Percentiles rank a stretch among this genome's conserved stretches.
These are phyloP conservation scores for Capillidium rhysosporum DNA, from an alignment of 371 early-diverging fungal genomes.

Conservation along the genomic window DNA sequence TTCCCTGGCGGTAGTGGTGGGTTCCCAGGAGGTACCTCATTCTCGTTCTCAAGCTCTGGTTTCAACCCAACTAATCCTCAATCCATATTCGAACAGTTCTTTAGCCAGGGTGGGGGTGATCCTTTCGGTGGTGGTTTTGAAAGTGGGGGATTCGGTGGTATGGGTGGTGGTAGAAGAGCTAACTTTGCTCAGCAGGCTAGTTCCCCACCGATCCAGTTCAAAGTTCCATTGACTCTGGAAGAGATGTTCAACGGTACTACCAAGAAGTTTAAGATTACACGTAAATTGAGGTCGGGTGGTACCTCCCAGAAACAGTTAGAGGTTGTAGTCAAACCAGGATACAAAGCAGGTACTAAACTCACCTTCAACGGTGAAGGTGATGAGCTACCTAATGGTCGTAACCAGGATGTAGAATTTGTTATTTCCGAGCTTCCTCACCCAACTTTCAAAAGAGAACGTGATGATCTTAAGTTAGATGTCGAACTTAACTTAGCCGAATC, in stretches of 20 bases:
- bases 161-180: slow-evolving; percentile 15
- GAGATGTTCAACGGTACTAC: slow-evolving; percentile 82
- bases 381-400: slow-evolving; percentile 52
- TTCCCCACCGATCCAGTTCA: slow-evolving; percentile 37
- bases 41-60: slow-evolving; percentile 28
- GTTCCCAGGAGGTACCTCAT: slow-evolving; percentile 23
- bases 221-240: slow-evolving; percentile 66
- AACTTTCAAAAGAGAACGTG: slow-evolving; percentile 71
- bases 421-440: slow-evolving; percentile 89
- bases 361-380: slow-evolving; percentile 88
- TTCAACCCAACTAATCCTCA: slow-evolving; percentile 49
- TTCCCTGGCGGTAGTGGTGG: slow-evolving; percentile 23
- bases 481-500: slow-evolving; percentile 60
- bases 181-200: slow-evolving; percentile 6
- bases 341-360: slow-evolving; percentile 97
- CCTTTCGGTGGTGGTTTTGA: slow-evolving; percentile 13
- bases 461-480: slow-evolving; percentile 50
- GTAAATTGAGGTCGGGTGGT: slow-evolving; percentile 34
- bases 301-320: slow-evolving; percentile 63
- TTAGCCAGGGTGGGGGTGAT: slow-evolving; percentile 18
- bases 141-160: slow-evolving; percentile 13
- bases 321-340: slow-evolving; percentile 85
- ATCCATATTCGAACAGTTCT: slow-evolving; percentile 12
- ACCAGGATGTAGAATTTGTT: slow-evolving; percentile 84
- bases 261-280: slow-evolving; percentile 85